Evolutionary conservation across 225 moss, liverwort and hornwort species (phyloP), one percentile per base, ranked within the genome.

Genomic region (Rhytidiadelphus loreus): DNA sequence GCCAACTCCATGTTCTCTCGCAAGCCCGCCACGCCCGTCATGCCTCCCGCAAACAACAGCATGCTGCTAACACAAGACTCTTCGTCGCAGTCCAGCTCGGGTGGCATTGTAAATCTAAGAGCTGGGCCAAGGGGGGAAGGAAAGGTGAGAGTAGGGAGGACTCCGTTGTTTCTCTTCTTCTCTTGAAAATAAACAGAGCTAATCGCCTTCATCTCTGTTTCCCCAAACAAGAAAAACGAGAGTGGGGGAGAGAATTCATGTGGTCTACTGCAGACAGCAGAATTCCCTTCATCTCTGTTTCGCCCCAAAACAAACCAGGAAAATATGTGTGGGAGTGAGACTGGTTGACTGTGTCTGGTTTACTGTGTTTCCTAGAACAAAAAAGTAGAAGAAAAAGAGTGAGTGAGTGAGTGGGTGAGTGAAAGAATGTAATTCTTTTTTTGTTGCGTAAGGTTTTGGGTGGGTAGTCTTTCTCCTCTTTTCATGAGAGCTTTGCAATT

Each of bases 81-180:
- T 21, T 76, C 86, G 12, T 69, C 88, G 12, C 90, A 87, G 50
- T 89, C 86, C 30, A 85, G 80, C 69, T 83, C 88, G 11, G 70
- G 90, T 91, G 91, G 82, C 91, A 93, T 93, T 93, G 90, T 90
- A 88, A 82, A 88, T 91, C 91, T 91, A 91, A 90, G 82, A 82
- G 85, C 81, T 11, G 74, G 53, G 56, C 63, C 75, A 10, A 58
- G 84, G 32, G 64, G 35, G 8, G 88, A 90, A 75, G 80, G 76
- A 16, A 88, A 75, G 92, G 92, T 90, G 16, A 75, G 91, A 2
- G 15, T 23, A 23, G 20, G 37, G 20, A 39, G 18, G 41, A 59
- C 30, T 60, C 46, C 46, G 33, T 46, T 16, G 46, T 39, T 81
- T 46, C 11, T 81, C 33, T 62, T 81, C 24, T 46, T 62, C 81